A percentile compares a stretch with the other conserved stretches of the same genome.
Conservation (phyloP, 2,329 filamentous ascomycete genomes). For the Microsporum audouinii region DNA sequence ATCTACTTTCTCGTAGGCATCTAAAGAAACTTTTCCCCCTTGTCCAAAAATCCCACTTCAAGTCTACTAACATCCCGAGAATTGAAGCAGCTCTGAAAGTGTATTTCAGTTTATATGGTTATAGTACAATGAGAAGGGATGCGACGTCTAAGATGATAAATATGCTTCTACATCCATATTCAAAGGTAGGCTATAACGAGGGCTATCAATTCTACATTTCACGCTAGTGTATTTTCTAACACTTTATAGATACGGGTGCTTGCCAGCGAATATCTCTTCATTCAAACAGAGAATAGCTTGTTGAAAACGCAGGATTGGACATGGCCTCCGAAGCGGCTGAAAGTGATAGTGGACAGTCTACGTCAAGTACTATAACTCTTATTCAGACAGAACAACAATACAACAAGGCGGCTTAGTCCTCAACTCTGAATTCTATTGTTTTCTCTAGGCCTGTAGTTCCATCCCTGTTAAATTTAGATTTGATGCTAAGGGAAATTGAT, state of each 20-base stretch:
- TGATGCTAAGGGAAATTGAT: too few relatives aligned
- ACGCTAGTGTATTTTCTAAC: background rate
- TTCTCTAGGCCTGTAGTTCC: too few relatives aligned
- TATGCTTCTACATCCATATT: conserved; percentile 73
- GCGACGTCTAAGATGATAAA: conserved; percentile 58
- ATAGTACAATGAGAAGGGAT: conserved; percentile 41
- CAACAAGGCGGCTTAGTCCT: too few relatives aligned
- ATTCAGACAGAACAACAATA: too few relatives aligned
- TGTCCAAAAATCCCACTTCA: conserved; percentile 70
- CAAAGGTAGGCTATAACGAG: conserved; percentile 42
- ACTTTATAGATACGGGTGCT: conserved; percentile 24
- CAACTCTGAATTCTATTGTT: too few relatives aligned
- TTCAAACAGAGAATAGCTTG: conserved; percentile 22
- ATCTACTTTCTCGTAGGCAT: background rate
- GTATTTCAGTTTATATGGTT: conserved; percentile 58
- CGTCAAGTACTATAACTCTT: too few relatives aligned
- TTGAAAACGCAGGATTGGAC: conserved; percentile 29
- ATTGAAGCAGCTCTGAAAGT: conserved; percentile 68
- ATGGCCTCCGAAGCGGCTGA: conserved; percentile 25
- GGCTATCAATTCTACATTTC: conserved; percentile 20
- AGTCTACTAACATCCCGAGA: conserved; percentile 69
- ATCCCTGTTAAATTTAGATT: too few relatives aligned
- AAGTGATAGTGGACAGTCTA: conserved; percentile 22
- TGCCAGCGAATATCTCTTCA: conserved; percentile 29
- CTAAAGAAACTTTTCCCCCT: conserved; percentile 53